These are phyloP conservation scores for Zygosaccharomyces bailii DNA, from an alignment of 805 yeast species.

Conservation along the genomic window DNA sequence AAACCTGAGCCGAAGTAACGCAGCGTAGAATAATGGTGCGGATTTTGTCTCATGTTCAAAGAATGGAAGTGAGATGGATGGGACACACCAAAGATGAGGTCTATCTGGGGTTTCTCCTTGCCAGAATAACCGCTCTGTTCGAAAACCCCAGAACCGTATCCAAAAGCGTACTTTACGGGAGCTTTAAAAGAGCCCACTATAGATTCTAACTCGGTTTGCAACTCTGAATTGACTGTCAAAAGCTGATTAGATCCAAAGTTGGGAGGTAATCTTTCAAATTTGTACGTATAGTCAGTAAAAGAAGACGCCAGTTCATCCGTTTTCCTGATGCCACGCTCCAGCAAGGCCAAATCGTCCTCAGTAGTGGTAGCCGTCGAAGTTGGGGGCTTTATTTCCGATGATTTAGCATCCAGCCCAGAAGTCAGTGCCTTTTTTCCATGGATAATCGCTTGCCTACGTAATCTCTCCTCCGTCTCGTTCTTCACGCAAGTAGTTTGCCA, in stretches of 20 bases:
- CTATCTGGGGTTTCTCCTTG: slow-evolving; percentile 64
- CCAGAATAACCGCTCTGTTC: slow-evolving; percentile 57
- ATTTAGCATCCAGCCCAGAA: neutral
- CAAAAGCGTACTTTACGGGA: slow-evolving; percentile 77
- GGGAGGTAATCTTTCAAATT: slow-evolving; percentile 48
- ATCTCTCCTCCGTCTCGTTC: slow-evolving; percentile 2
- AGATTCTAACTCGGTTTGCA: slow-evolving; percentile 44
- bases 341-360: slow-evolving; percentile 17
- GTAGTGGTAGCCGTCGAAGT: slow-evolving; percentile 1
- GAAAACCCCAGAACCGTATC: slow-evolving; percentile 94
- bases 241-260: slow-evolving; percentile 59
- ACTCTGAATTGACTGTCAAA: slow-evolving; percentile 42
- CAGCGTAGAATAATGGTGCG: slow-evolving; percentile 74
- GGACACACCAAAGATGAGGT: slow-evolving; percentile 77
- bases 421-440: slow-evolving; percentile 2
- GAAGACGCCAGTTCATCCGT: slow-evolving; percentile 26
- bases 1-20: slow-evolving; percentile 56
- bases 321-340: slow-evolving; percentile 29
- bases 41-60: slow-evolving; percentile 60
- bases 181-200: slow-evolving; percentile 60
- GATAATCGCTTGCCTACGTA: slow-evolving; percentile 5
- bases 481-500: slow-evolving; percentile 8
- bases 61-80: slow-evolving; percentile 75
- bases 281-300: slow-evolving; percentile 28
- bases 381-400: neutral